phyloP scores from a whole-genome alignment of 805 yeast genomes.

The Nakazawaea populi region DNA sequence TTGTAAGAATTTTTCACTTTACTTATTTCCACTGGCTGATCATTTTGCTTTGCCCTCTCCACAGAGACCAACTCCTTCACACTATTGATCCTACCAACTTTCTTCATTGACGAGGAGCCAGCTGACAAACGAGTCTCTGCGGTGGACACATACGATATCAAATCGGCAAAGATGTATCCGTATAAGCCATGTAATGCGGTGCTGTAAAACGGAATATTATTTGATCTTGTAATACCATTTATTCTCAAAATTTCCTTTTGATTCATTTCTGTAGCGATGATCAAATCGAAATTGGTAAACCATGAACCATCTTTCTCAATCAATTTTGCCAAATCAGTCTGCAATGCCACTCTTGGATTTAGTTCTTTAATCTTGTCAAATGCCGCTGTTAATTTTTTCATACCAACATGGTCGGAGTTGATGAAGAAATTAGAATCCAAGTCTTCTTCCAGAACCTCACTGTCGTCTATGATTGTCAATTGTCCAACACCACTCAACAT shows the following conservation, averaged over 20 bases:
- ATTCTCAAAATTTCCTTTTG: conserved; percentile 36
- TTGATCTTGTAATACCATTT: conserved; percentile 50
- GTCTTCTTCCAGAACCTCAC: conserved; percentile 52
- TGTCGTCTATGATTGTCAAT: conserved; percentile 60
- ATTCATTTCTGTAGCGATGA: conserved; percentile 67
- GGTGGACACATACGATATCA: conserved; percentile 54
- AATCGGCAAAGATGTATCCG: conserved; percentile 78
- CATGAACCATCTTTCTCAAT: conserved; percentile 21
- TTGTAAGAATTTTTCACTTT: conserved; percentile 31
- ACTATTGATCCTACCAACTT: conserved; percentile 40
- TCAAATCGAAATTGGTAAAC: conserved; percentile 55
- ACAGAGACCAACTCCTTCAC: conserved; percentile 38
- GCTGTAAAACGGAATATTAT: conserved; percentile 60
- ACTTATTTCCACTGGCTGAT: conserved; percentile 28
- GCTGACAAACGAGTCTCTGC: conserved; percentile 44
- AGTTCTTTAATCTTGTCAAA: conserved; percentile 56
- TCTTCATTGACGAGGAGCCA: conserved; percentile 32
- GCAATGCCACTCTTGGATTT: conserved; percentile 70
- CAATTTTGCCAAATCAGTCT: conserved; percentile 31
- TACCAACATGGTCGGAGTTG: conserved; percentile 49
- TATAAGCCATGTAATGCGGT: conserved; percentile 73
- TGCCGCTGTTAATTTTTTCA: conserved; percentile 48
- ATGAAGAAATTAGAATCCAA: conserved; percentile 73
- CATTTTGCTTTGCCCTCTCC: conserved; percentile 28
- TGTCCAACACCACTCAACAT: conserved; percentile 86